A percentile compares a stretch with the other conserved stretches of the same genome.
phyloP scores from a whole-genome alignment of 495 filamentous ascomycete genomes.

The Glonium stellatum region DNA sequence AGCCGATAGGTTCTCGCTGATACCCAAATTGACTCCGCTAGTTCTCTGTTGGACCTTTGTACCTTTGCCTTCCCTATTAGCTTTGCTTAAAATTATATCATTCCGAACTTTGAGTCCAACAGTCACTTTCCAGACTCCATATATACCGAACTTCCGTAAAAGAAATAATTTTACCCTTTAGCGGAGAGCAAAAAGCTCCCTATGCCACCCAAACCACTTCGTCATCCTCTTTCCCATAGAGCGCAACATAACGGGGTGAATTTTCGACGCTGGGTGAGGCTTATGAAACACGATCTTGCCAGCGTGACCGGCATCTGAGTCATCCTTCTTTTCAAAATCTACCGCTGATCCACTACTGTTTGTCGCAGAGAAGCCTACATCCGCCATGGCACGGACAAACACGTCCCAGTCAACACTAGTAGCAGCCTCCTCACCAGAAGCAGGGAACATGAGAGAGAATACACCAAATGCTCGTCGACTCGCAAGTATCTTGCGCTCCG shows the following conservation, averaged over 20 bases:
- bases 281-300: constrained; percentile 4
- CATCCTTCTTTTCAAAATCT: neutral
- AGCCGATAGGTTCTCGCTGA: too few relatives aligned
- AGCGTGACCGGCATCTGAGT: neutral
- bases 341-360: neutral
- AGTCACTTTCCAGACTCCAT: too few relatives aligned
- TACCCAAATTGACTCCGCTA: too few relatives aligned
- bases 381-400: neutral
- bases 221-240: constrained; percentile 9
- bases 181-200: neutral
- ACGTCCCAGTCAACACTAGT: neutral
- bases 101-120: too few relatives aligned
- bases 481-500: neutral
- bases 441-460: neutral
- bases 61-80: too few relatives aligned
- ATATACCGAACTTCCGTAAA: too few relatives aligned
- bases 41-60: too few relatives aligned
- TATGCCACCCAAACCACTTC: neutral
- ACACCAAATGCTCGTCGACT: neutral
- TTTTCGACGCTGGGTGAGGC: constrained; percentile 8
- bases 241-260: constrained; percentile 4
- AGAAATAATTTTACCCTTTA: too few relatives aligned
- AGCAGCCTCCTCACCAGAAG: neutral
- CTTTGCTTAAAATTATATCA: too few relatives aligned
- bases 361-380: neutral